phyloP scores from a whole-genome alignment of 129 eudicot genomes.

The Centella asiatica region DNA sequence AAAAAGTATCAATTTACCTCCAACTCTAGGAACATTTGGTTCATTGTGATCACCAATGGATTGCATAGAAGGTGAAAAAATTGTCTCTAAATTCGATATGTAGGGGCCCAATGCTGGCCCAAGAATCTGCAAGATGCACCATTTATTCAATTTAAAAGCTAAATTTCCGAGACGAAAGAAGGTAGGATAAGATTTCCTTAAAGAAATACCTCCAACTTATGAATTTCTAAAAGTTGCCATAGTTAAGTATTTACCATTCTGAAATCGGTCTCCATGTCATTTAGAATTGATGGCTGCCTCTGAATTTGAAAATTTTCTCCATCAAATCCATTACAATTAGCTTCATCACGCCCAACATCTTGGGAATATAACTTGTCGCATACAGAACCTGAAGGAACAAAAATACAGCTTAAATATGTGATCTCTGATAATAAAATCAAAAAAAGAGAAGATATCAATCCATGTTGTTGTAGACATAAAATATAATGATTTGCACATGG shows the following conservation, averaged over 20 bases:
- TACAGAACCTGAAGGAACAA: constrained; percentile 28
- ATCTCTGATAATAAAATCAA: too few species aligned
- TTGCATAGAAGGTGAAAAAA: constrained; percentile 62
- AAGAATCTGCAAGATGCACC: constrained; percentile 26
- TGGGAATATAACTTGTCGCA: constrained; percentile 23
- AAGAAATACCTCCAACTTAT: not conserved
- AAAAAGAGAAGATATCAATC: too few species aligned
- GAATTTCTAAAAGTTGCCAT: not conserved
- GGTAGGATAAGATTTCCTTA: not conserved
- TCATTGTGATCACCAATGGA: constrained; percentile 36
- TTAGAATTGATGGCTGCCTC: constrained; percentile 16
- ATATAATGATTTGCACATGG: too few species aligned
- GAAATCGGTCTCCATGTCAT: constrained; percentile 15
- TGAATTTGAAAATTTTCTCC: constrained; percentile 32
- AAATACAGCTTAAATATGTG: not conserved
- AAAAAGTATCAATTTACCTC: constrained; percentile 32
- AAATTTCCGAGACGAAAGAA: not conserved
- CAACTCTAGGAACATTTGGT: constrained; percentile 22
- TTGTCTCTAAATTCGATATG: constrained; percentile 44
- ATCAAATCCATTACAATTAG: constrained; percentile 24
- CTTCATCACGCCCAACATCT: constrained; percentile 32
- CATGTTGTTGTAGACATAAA: too few species aligned
- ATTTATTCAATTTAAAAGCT: not conserved
- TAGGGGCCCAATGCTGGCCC: constrained; percentile 37
- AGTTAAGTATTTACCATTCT: constrained; percentile 27